These are phyloP conservation scores for Laburnicola sp. DNA, from an alignment of 2,329 filamentous ascomycete species.

Conservation along the genomic window DNA sequence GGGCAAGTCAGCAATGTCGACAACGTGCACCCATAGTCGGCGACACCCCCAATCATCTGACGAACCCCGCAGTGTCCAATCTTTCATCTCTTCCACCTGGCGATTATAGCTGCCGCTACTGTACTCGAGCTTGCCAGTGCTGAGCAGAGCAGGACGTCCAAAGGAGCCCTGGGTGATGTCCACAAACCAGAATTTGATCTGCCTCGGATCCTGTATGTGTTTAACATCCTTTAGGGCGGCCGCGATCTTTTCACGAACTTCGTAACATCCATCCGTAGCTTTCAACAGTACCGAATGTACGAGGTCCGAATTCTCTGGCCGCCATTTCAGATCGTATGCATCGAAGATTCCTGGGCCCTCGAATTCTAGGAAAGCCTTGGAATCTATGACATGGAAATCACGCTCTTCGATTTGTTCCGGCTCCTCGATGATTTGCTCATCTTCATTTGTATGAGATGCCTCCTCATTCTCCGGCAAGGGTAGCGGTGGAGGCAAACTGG, in stretches of 20 bases:
- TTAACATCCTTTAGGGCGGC: constrained; percentile 18
- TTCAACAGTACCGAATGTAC: constrained; percentile 28
- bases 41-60: constrained; percentile 23
- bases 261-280: constrained; percentile 29
- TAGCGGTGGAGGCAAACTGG: constrained; percentile 17
- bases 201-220: constrained; percentile 41
- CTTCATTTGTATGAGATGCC: constrained; percentile 9
- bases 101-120: constrained; percentile 36
- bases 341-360: constrained; percentile 45
- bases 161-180: constrained; percentile 35
- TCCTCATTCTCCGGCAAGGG: constrained; percentile 12
- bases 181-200: constrained; percentile 48
- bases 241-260: constrained; percentile 38
- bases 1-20: constrained; percentile 36
- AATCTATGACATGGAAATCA: constrained; percentile 41
- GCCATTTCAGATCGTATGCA: constrained; percentile 34
- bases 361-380: constrained; percentile 37
- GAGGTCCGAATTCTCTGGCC: constrained; percentile 13
- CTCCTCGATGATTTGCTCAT: constrained; percentile 9
- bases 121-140: constrained; percentile 39
- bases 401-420: constrained; percentile 14
- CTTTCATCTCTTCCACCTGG: constrained; percentile 26
- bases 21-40: constrained; percentile 41
- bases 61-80: constrained; percentile 31
- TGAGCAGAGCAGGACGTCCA: constrained; percentile 33